Evolutionary conservation across 2,329 filamentous ascomycete species (phyloP), one percentile per base, ranked within the genome.

Genomic region (Aspergillus sp.): DNA sequence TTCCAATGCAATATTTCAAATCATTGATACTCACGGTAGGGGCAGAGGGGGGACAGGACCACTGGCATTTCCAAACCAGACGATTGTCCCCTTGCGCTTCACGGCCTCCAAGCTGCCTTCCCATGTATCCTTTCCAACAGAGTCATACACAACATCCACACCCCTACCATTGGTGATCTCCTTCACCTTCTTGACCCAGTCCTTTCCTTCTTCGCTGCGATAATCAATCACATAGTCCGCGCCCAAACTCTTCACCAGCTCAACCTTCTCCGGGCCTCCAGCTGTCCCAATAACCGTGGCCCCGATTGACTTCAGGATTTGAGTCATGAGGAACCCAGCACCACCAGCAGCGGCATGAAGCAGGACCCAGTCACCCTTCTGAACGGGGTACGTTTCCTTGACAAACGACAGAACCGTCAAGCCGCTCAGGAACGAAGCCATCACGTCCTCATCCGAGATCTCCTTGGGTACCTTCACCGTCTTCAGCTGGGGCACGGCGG

Each of bases 281-380:
- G 91, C 91, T 4, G 92, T 94, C 1, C 89, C 93, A 71, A 97
- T 95, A 23, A 89, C 87, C 68, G 86, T 87, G 13, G 91, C 93
- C 1, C 92, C 93, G 2, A 93, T 81, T 0, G 84, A 81, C 66
- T 84, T 85, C 46, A 96, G 80, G 67, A 96, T 79, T 82, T 96
- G 92, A 45, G 87, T 87, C 30, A 97, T 83, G 77, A 91, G 85
- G 48, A 89, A 80, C 0, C 91, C 91, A 0, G 92, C 91, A 17
- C 93, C 93, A 17, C 93, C 93, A 0, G 92, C 92, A 0, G 93
- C 93, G 0, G 93, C 93, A 69, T 95, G 92, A 17, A 97, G 87
- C 2, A 97, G 85, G 0, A 92, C 84, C 88, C 90, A 95, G 68
- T 96, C 91, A 1, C 89, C 91, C 66, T 86, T 83, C 74, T 92